Evolutionary conservation across 129 eudicot species (phyloP).

Genomic region (Solidago caesia): DNA sequence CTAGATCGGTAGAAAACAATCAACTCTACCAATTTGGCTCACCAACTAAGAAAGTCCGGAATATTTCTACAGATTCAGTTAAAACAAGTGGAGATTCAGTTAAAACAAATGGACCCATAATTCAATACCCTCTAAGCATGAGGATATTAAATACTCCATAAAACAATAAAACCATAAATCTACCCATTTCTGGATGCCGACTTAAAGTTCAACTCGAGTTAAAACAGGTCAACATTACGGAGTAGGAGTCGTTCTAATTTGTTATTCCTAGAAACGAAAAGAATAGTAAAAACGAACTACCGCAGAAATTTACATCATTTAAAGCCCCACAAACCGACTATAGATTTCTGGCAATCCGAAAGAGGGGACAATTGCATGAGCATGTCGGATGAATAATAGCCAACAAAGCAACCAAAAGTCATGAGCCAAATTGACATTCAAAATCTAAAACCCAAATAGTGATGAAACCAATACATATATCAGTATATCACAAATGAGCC

Average conservation of each 20-base stretch:
- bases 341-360: too few relatives aligned
- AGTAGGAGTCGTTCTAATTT: background rate
- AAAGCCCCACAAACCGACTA: background rate
- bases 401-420: slow-evolving; percentile 15
- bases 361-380: background rate
- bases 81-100: too few relatives aligned
- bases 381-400: background rate
- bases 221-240: background rate
- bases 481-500: slow-evolving; percentile 1
- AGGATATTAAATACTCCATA: background rate
- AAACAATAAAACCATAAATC: slow-evolving; percentile 16
- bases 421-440: background rate
- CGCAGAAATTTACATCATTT: slow-evolving; percentile 2
- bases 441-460: background rate
- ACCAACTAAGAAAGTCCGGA: background rate
- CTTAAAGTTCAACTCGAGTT: background rate
- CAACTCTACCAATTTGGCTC: background rate
- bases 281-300: background rate
- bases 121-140: background rate
- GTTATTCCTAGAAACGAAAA: background rate
- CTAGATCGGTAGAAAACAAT: background rate
- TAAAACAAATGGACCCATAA: background rate
- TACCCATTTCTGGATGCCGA: background rate
- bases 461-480: background rate
- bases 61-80: background rate